Conservation (phyloP, 2,329 filamentous ascomycete species). For the Pseudocercospora cruenta region DNA sequence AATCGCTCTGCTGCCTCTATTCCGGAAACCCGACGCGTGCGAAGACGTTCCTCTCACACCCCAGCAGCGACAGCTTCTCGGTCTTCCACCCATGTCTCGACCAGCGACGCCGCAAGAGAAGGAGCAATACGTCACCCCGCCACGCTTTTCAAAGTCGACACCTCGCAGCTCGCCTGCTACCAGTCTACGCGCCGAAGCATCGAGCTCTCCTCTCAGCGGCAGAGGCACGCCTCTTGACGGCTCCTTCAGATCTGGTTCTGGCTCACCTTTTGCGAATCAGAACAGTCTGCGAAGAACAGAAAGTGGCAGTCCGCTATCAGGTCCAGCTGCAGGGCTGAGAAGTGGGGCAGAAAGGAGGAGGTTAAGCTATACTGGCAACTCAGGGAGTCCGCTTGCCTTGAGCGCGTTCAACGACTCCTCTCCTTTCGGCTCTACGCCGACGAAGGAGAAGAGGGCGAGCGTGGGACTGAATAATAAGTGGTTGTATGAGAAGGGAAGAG, state of each 20-base stretch:
- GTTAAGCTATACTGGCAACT: slow-evolving; percentile 60
- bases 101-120: slow-evolving; percentile 68
- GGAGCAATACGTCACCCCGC: slow-evolving; percentile 80
- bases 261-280: slow-evolving; percentile 12
- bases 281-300: slow-evolving; percentile 17
- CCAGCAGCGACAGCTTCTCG: slow-evolving; percentile 82
- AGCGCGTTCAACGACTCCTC: slow-evolving; percentile 32
- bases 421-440: slow-evolving; percentile 31
- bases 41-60: slow-evolving; percentile 88
- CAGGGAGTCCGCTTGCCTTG: slow-evolving; percentile 57
- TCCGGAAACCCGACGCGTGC: slow-evolving; percentile 74
- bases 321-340: slow-evolving; percentile 11
- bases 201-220: slow-evolving; percentile 62
- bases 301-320: slow-evolving; percentile 15
- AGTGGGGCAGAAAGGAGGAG: slow-evolving; percentile 51
- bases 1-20: slow-evolving; percentile 71
- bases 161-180: slow-evolving; percentile 61
- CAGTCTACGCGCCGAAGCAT: slow-evolving; percentile 42
- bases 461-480: slow-evolving; percentile 89
- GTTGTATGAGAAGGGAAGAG: slow-evolving; percentile 81
- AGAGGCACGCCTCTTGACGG: slow-evolving; percentile 44
- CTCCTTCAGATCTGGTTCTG: slow-evolving; percentile 26
- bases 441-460: slow-evolving; percentile 57
- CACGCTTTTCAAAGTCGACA: slow-evolving; percentile 78
- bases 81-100: slow-evolving; percentile 69